These are phyloP conservation scores for Phyllosticta citrichinensis DNA, from an alignment of 2,329 filamentous ascomycete species.

Conservation along the genomic window DNA sequence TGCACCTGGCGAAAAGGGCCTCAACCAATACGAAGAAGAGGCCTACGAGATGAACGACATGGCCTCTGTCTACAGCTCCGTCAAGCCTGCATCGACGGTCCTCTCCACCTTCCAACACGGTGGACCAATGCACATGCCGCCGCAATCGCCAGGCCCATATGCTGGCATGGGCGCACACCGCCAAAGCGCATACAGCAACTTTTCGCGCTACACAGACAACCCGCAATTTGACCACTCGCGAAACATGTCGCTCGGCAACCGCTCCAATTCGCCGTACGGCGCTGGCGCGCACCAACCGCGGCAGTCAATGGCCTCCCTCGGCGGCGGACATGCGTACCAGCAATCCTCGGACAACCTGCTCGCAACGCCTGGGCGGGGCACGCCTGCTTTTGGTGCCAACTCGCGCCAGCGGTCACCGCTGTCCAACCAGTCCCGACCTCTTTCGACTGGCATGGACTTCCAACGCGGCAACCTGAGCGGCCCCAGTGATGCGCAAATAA, in stretches of 20 bases:
- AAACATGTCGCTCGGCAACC: conserved; percentile 51
- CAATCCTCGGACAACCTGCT: conserved; percentile 32
- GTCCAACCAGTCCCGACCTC: conserved; percentile 35
- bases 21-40: conserved; percentile 57
- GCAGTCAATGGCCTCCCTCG: conserved; percentile 34
- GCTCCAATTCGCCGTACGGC: conserved; percentile 37
- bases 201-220: conserved; percentile 56
- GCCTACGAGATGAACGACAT: conserved; percentile 97
- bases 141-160: conserved; percentile 68
- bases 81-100: conserved; percentile 75
- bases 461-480: conserved; percentile 45
- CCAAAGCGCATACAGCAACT: conserved; percentile 61
- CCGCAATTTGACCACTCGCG: conserved; percentile 37
- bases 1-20: conserved; percentile 47
- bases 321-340: conserved; percentile 19
- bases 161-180: conserved; percentile 50
- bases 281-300: conserved; percentile 29
- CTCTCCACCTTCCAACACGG: conserved; percentile 68
- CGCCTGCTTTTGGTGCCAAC: conserved; percentile 14
- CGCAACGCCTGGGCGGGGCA: conserved; percentile 8
- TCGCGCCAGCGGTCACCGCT: conserved; percentile 39
- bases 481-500: conserved; percentile 69
- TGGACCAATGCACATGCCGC: conserved; percentile 60
- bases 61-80: conserved; percentile 89
- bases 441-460: conserved; percentile 48